Evolutionary conservation across 2,329 filamentous ascomycete species (phyloP), one percentile per base, ranked within the genome.

Genomic region (Ophiostoma quercus): DNA sequence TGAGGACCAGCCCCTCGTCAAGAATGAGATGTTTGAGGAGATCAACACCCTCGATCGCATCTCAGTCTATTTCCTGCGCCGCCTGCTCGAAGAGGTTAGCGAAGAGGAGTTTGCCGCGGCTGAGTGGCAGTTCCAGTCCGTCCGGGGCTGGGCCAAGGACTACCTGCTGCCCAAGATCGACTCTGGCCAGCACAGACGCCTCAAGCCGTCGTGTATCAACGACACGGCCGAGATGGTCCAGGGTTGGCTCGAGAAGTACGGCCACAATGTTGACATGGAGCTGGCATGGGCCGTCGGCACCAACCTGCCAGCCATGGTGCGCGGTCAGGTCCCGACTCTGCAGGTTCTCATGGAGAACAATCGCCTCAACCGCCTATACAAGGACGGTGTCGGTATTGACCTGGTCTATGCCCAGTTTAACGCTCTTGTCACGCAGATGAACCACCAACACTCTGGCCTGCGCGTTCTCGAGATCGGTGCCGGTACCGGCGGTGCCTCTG

Each of bases 381-480:
- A n/a, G 57, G 73, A 74, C 7, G 73, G 72, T 6, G 68, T 76
- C 41, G 75, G 71, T 25, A 60, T 72, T n/a, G 71, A 71, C 57
- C 65, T 65, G 0, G 71, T 73, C 16, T 75, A 77, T 60, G 63
- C 71, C 1, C 74, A 76, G 41, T 62, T 78, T 11, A 75, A 74
- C 37, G 67, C 39, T 3, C 67, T 69, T 63, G 37, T 75, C 47
- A 67, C 60, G 16, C 70, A 72, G 62, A 67, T 73, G 65, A 62
- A 47, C 54, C 72, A 75, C 66, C 75, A 75, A 71, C 67, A 75
- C 47, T 75, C 77, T 0, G 69, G 71, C 1, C 71, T 75, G 1
- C 72, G 71, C 39, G 77, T 84, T 34, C 72, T 84, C 5, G 77
- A 78, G 72, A 76, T 82, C 4, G 82, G 82, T 16, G 73, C 69